Percentiles rank a stretch among this genome's conserved stretches.
Evolutionary conservation across 1,139 yeast genomes (phyloP).

Genomic region (Torulaspora pretoriensis): DNA sequence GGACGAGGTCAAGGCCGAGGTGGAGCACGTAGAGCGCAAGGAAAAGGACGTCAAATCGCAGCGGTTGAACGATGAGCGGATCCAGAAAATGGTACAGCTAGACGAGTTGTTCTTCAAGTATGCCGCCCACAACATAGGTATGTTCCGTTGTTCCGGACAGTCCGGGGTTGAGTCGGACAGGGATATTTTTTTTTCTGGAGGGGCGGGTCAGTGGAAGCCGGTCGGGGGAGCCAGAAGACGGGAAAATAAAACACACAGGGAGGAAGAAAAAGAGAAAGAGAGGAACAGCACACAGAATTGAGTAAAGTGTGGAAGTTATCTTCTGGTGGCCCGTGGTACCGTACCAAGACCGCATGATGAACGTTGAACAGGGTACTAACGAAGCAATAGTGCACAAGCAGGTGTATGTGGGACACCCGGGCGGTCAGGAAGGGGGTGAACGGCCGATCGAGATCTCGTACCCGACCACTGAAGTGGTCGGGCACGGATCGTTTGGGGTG

Average conservation of each 20-base stretch:
- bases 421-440: conserved; percentile 15
- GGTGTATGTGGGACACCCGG: conserved; percentile 30
- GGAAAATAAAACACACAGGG: not conserved
- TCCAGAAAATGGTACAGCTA: conserved; percentile 8
- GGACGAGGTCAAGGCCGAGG: conserved; percentile 1
- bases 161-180: conserved; percentile 1
- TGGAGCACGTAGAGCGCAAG: conserved; percentile 11
- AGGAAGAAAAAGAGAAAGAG: not conserved
- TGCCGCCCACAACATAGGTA: conserved; percentile 8
- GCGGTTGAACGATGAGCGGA: conserved; percentile 7
- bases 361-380: conserved; percentile 20
- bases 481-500: conserved; percentile 96
- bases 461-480: conserved; percentile 62
- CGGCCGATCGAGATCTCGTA: conserved; percentile 36
- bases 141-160: not conserved
- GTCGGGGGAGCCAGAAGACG: not conserved
- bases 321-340: not conserved
- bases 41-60: conserved; percentile 1
- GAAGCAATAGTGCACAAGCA: conserved; percentile 30
- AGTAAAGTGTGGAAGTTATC: not conserved
- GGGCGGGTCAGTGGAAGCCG: not conserved
- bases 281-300: not conserved
- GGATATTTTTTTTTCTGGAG: conserved; percentile 1
- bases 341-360: conserved; percentile 10
- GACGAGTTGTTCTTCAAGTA: conserved; percentile 7